These are phyloP conservation scores for Wallacemonas sp. DNA, from an alignment of 208 protist genomes.

Conservation along the genomic window DNA sequence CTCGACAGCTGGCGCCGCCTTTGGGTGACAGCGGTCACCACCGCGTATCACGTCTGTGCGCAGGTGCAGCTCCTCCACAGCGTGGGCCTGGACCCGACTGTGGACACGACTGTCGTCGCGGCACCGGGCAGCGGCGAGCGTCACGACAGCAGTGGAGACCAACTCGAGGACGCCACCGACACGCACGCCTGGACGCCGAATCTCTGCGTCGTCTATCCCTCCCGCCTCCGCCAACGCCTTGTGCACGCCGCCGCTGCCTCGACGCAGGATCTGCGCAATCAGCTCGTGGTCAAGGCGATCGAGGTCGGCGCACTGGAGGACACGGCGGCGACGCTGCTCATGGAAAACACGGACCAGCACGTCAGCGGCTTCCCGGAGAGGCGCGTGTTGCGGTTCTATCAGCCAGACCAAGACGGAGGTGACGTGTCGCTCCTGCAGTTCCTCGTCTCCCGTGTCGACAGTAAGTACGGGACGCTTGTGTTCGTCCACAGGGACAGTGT, in stretches of 20 bases:
- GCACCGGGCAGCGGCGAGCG: too few species aligned
- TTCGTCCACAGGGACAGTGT: slow-evolving; percentile 28
- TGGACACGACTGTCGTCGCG: too few species aligned
- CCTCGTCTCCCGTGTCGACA: slow-evolving; percentile 20
- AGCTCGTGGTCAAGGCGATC: neutral
- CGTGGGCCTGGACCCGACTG: neutral
- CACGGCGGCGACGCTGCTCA: neutral
- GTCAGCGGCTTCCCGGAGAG: neutral
- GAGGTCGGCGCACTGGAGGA: slow-evolving; percentile 4
- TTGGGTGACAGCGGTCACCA: neutral
- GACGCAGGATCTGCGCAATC: neutral
- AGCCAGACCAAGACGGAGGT: neutral
- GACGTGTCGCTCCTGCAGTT: slow-evolving; percentile 32
- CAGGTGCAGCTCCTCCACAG: neutral
- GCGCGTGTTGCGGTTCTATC: slow-evolving; percentile 2
- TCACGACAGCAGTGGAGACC: too few species aligned
- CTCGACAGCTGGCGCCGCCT: neutral
- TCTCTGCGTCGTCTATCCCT: neutral
- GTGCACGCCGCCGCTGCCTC: neutral
- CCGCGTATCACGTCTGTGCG: slow-evolving; percentile 11
- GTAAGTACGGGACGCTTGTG: slow-evolving; percentile 23
- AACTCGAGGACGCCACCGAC: neutral
- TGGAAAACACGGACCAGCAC: slow-evolving; percentile 1
- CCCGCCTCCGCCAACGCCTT: neutral
- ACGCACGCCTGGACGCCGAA: neutral